Evolutionary conservation across 257 asterid species (phyloP), one percentile per base, ranked within the genome.

Genomic region (Pogostemon cablin): DNA sequence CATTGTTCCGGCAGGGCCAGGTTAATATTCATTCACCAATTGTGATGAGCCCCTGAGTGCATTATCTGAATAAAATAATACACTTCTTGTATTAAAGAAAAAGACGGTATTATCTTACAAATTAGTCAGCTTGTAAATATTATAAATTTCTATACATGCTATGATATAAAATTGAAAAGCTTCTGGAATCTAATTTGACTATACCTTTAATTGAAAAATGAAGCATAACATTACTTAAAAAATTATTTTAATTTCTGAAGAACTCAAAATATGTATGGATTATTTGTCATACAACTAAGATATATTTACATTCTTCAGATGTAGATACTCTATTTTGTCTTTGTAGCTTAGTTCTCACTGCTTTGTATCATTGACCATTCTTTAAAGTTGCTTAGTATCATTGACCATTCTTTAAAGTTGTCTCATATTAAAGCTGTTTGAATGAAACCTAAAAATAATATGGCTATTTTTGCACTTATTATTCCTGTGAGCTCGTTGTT

Each of bases 1-100:
- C 98, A 69, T 84, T 91, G 79, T 95, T 86, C 81, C 95, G 99
- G 64, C 98, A 89, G 84, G 99, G 99, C 68, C 99, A 95, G 97
- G 99, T 93, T 73, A 66, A 67, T 81, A 25, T 48, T 48, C 20
- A 47, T 54, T 54, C 62, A 25, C 67, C 38, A 68, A 66, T 20
- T 50, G 9, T n/a, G 37, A 7, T 62, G 42, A 55, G 47, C 20
- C 41, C 40, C 66, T 43, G 9, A 41, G 12, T 53, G 49, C 42
- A 67, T 46, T 61, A n/a, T 25, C 32, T 25, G 32, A 25, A 25
- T 25, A 25, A 25, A 25, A 25, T 25, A 1, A 25, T 25, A 25
- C 32, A 25, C 32, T 20, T 20, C 25, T 25, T 25, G 32, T 25
- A 25, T 25, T 25, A 25, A 25, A 25, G 32, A 25, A 25, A 25